Evolutionary conservation across 2,329 filamentous ascomycete species (phyloP).

Genomic region (Scedosporium dehoogii): DNA sequence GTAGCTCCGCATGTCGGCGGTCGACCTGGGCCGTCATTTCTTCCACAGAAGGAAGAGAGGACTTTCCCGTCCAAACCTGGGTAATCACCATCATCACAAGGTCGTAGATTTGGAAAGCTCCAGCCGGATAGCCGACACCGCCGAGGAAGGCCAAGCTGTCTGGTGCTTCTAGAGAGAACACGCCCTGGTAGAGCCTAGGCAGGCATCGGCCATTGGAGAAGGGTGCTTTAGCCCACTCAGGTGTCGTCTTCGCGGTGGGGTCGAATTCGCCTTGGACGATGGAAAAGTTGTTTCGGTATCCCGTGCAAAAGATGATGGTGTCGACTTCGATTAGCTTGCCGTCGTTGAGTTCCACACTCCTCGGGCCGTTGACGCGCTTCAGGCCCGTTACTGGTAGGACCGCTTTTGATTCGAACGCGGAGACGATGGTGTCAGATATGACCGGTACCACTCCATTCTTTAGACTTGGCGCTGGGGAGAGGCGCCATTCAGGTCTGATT

Average conservation of each 20-base stretch:
- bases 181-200: conserved; percentile 29
- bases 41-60: too few species aligned
- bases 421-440: conserved; percentile 18
- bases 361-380: not conserved
- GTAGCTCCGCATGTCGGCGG: too few species aligned
- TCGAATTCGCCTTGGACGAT: conserved; percentile 17
- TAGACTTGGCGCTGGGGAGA: conserved; percentile 16
- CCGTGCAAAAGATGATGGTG: conserved; percentile 23
- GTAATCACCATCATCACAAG: conserved; percentile 31
- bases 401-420: conserved; percentile 25
- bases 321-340: conserved; percentile 18
- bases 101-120: conserved; percentile 27
- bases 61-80: conserved; percentile 27
- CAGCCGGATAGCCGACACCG: conserved; percentile 22
- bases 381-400: conserved; percentile 21
- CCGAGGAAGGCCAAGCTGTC: conserved; percentile 33
- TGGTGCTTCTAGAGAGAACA: conserved; percentile 32
- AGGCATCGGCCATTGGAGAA: conserved; percentile 17
- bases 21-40: not conserved
- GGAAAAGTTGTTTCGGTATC: conserved; percentile 22
- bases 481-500: conserved; percentile 19
- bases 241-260: conserved; percentile 12
- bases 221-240: not conserved
- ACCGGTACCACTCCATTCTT: conserved; percentile 16
- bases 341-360: conserved; percentile 13